Base-by-base conservation (phyloP, 306 rosid species). In the Cicer judaicum region DNA sequence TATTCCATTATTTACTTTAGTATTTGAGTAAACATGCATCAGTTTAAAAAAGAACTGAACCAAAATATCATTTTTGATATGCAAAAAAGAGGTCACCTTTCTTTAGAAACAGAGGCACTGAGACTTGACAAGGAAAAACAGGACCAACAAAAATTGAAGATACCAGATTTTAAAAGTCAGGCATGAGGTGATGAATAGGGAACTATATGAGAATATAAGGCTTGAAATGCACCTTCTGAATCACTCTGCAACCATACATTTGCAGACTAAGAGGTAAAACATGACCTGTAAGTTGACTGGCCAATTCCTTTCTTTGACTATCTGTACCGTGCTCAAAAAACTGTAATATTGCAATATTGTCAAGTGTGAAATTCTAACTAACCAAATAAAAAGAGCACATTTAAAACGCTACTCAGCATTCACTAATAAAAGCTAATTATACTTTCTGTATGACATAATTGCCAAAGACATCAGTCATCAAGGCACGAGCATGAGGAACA, bases 171-270 rank as follows among this genome's bases (percentile, higher is more conserved):
- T 49, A 56, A 60, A 56, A 11, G 67, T 56, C 64, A 34, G 36
- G 65, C 72, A 65, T 7, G 54, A 34, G 75, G 60, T 79, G 63
- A 40, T 46, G 10, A 36, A 43, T 61, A 68, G 46, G 73, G 70
- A 76, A 67, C 49, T 68, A 83, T 8, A 59, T 39, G 5, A 70
- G 38, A 68, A 40, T 57, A 67, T 50, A 63, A 64, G 52, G 47
- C 68, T 67, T 64, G 64, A 24, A 66, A 79, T 63, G 81, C 73
- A 94, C 99, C 99, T 94, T 94, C 88, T 94, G 99, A 73, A 94
- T 92, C 77, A 92, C 99, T 81, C 99, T 84, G 89, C 99, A 92
- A 57, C 97, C 99, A 83, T 94, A 94, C 97, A 94, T 94, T 86
- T 94, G 97, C 79, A 94, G 93, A 86, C 99, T 94, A 55, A 94